phyloP scores from a whole-genome alignment of 2,329 filamentous ascomycete genomes.

The Hypoxylon rubiginosum region DNA sequence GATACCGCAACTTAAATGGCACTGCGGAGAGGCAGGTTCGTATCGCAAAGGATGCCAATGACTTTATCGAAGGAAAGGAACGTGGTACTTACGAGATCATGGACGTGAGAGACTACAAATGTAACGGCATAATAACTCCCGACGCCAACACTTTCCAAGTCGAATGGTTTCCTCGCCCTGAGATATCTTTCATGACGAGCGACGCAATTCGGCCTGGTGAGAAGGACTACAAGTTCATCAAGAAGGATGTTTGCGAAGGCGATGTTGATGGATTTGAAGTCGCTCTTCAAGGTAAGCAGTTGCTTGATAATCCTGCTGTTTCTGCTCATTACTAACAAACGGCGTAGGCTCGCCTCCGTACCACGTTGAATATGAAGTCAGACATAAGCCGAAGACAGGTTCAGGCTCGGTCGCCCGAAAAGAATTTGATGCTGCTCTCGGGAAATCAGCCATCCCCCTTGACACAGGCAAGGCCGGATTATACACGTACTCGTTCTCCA shows the following conservation, averaged over 20 bases:
- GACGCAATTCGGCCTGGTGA: conserved; percentile 66
- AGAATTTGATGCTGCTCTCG: conserved; percentile 81
- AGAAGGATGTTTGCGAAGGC: conserved; percentile 91
- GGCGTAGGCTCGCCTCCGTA: conserved; percentile 80
- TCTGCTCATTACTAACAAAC: conserved; percentile 50
- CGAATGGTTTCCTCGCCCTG: conserved; percentile 86
- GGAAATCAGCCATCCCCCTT: conserved; percentile 83
- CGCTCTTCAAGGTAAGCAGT: conserved; percentile 76
- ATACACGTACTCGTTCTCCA: conserved; percentile 88
- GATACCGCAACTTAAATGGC: conserved; percentile 77
- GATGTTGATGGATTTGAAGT: conserved; percentile 92
- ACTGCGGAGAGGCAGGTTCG: conserved; percentile 53
- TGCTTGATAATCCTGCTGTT: conserved; percentile 2
- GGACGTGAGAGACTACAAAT: conserved; percentile 82
- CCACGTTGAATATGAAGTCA: conserved; percentile 84
- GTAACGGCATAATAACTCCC: conserved; percentile 83
- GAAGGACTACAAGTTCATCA: conserved; percentile 71
- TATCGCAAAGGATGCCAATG: conserved; percentile 68
- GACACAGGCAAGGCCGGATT: conserved; percentile 86
- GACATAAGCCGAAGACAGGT: conserved; percentile 76
- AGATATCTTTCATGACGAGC: conserved; percentile 75
- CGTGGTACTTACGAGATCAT: conserved; percentile 85
- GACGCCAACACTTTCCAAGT: conserved; percentile 82
- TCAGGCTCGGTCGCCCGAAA: conserved; percentile 75
- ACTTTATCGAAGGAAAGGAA: conserved; percentile 73